phyloP scores from a whole-genome alignment of 192 early-diverging fungal genomes.

The Backusella morwellensis region DNA sequence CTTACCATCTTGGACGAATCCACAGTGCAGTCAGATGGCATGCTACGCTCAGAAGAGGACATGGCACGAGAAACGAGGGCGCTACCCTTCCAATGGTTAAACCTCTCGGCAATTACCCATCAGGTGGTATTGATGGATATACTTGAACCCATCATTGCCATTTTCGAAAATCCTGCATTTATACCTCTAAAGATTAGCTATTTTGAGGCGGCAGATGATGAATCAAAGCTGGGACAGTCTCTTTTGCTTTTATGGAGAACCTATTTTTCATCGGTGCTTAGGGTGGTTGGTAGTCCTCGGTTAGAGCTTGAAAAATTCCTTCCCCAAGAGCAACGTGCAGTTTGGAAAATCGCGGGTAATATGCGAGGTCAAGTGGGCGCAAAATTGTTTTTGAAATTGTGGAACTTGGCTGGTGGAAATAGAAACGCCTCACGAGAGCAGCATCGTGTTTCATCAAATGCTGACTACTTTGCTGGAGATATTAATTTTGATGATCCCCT shows the following conservation, averaged over 20 bases:
- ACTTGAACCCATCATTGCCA: constrained; percentile 17
- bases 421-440: not conserved
- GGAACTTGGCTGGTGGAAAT: constrained; percentile 39
- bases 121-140: constrained; percentile 35
- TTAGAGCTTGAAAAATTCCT: constrained; percentile 57
- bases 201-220: not conserved
- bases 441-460: not conserved
- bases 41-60: constrained; percentile 4
- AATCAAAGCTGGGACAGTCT: not conserved
- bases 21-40: not conserved
- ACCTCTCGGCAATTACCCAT: constrained; percentile 39
- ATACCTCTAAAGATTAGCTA: constrained; percentile 1
- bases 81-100: constrained; percentile 37
- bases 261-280: constrained; percentile 38
- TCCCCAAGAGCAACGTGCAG: constrained; percentile 52
- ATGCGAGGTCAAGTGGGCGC: constrained; percentile 54
- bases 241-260: constrained; percentile 23
- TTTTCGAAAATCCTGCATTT: constrained; percentile 23
- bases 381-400: constrained; percentile 50
- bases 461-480: not conserved
- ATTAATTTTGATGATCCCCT: not conserved
- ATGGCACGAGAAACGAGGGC: not conserved
- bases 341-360: constrained; percentile 59
- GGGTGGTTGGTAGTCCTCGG: constrained; percentile 51
- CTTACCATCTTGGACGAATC: not conserved